A percentile compares a stretch with the other conserved stretches of the same genome.
These are phyloP conservation scores for Mycena sp. DNA, from an alignment of 1,284 basidiomycete species.

Conservation along the genomic window DNA sequence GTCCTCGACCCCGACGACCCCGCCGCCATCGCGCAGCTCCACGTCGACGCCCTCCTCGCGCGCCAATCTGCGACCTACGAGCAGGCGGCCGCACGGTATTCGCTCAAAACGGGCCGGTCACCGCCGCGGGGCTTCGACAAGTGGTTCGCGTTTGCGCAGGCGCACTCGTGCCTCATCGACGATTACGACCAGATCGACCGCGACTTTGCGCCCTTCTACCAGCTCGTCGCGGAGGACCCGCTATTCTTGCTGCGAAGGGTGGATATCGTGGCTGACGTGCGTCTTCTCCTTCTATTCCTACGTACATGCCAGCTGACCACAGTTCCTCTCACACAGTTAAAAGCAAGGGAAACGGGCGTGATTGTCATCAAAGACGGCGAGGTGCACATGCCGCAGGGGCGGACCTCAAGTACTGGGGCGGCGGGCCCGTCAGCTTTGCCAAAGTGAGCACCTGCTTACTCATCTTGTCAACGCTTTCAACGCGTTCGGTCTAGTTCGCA, in stretches of 20 bases:
- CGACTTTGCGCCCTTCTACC: conserved; percentile 16
- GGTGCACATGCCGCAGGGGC: conserved; percentile 1
- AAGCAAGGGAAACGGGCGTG: neutral
- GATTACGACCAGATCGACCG: conserved; percentile 20
- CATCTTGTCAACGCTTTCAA: neutral
- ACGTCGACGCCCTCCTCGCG: conserved; percentile 5
- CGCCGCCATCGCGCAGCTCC: too few species aligned
- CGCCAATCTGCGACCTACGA: conserved; percentile 10
- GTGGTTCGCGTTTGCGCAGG: conserved; percentile 17
- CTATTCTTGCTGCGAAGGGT: conserved; percentile 11
- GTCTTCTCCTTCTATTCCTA: neutral
- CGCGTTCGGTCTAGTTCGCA: conserved; percentile 9
- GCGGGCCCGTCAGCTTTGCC: conserved; percentile 2
- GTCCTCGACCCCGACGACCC: too few species aligned
- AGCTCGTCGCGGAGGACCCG: conserved; percentile 13
- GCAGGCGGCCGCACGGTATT: conserved; percentile 5
- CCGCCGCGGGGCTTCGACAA: conserved; percentile 15
- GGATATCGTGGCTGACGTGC: conserved; percentile 1
- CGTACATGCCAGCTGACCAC: neutral
- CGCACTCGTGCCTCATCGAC: conserved; percentile 15
- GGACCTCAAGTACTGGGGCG: conserved; percentile 6
- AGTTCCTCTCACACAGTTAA: neutral
- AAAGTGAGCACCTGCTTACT: neutral
- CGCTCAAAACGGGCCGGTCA: conserved; percentile 4
- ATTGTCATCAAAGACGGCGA: conserved; percentile 1